A percentile compares a stretch with the other conserved stretches of the same genome.
These are phyloP conservation scores for Biancaea sappan DNA, from an alignment of 306 rosid genomes.

Conservation along the genomic window DNA sequence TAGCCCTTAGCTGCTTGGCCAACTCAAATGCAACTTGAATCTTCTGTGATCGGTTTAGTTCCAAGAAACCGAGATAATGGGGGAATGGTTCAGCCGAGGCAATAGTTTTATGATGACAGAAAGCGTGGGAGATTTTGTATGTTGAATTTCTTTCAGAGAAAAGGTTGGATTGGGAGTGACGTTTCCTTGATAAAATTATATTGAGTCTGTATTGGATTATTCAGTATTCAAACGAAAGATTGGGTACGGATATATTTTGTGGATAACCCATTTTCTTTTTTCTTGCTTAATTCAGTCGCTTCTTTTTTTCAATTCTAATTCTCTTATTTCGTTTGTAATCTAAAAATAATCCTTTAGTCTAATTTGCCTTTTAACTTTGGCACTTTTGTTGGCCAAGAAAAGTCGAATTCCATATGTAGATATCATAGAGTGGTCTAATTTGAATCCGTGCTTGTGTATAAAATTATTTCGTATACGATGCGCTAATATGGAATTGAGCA, in stretches of 20 bases:
- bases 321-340: constrained; percentile 20
- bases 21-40: constrained; percentile 46
- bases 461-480: neutral
- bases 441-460: constrained; percentile 14
- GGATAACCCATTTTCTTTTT: neutral
- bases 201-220: constrained; percentile 7
- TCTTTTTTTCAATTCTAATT: neutral
- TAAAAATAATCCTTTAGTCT: constrained; percentile 22
- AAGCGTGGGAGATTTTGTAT: neutral
- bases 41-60: constrained; percentile 41
- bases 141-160: constrained; percentile 10
- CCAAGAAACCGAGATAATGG: constrained; percentile 24
- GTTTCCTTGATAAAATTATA: constrained; percentile 9
- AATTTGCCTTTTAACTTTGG: neutral
- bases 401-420: constrained; percentile 30
- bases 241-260: constrained; percentile 19
- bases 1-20: constrained; percentile 28
- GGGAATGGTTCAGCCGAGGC: constrained; percentile 4
- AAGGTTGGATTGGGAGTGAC: constrained; percentile 14
- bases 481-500: neutral
- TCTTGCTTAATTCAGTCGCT: neutral
- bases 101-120: constrained; percentile 2
- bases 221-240: neutral
- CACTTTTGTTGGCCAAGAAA: constrained; percentile 30
- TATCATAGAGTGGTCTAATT: constrained; percentile 12